Percentiles rank a stretch among this genome's conserved stretches.
These are phyloP conservation scores for Trametes maxima DNA, from an alignment of 768 basidiomycete species.

Conservation along the genomic window DNA sequence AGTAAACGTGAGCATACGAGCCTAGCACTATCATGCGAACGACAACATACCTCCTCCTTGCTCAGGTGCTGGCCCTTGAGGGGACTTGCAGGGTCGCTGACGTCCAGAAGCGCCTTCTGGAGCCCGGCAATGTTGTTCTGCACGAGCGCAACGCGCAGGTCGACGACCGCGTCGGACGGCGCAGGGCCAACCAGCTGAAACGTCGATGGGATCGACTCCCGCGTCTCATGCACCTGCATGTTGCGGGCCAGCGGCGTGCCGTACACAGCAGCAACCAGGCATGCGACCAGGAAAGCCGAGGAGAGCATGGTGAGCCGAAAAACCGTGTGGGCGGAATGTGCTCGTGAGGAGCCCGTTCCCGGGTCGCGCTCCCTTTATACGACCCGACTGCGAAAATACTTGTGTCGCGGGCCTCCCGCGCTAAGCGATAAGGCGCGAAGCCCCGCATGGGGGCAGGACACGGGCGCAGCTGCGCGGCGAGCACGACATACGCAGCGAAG, in stretches of 20 bases:
- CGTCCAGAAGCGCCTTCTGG: slow-evolving; percentile 39
- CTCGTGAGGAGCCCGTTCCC: slow-evolving; percentile 1
- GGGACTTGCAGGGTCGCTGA: slow-evolving; percentile 42
- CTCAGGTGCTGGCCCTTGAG: slow-evolving; percentile 41
- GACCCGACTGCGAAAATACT: background rate
- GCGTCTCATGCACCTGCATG: slow-evolving; percentile 36
- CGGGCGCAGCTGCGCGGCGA: slow-evolving; percentile 10
- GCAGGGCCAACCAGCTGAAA: slow-evolving; percentile 37
- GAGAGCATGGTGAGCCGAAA: slow-evolving; percentile 26
- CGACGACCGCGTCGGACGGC: slow-evolving; percentile 34
- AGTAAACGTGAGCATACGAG: background rate
- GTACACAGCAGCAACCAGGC: slow-evolving; percentile 24
- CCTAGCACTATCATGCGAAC: too few relatives aligned
- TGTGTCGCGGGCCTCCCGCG: background rate
- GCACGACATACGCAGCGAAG: slow-evolving; percentile 4
- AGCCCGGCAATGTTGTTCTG: slow-evolving; percentile 41
- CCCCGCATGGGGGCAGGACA: slow-evolving; percentile 2
- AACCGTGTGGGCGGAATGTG: background rate
- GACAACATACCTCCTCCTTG: slow-evolving; percentile 38
- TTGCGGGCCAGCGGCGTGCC: slow-evolving; percentile 28
- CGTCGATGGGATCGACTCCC: slow-evolving; percentile 31
- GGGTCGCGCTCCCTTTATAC: background rate
- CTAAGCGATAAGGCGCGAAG: slow-evolving; percentile 11
- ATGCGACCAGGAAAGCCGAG: slow-evolving; percentile 24
- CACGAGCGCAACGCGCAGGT: slow-evolving; percentile 42